phyloP scores from a whole-genome alignment of 2,329 filamentous ascomycete genomes.

The Calonectria pauciramosa region DNA sequence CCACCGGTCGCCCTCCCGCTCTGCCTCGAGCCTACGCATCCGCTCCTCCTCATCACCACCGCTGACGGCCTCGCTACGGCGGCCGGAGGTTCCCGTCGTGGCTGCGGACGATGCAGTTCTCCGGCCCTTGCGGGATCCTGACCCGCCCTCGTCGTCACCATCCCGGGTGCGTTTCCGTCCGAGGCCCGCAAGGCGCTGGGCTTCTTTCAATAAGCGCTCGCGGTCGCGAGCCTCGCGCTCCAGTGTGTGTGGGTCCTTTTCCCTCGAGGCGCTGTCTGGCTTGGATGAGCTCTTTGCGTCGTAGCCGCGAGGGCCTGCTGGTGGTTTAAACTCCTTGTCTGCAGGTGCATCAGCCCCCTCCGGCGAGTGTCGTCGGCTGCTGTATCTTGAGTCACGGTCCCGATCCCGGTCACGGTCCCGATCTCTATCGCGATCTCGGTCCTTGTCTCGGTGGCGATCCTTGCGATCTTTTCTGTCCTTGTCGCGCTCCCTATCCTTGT shows the following conservation, averaged over 20 bases:
- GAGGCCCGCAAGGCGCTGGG: constrained; percentile 73
- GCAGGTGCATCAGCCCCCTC: constrained; percentile 46
- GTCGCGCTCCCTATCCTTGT: constrained; percentile 57
- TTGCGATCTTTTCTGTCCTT: constrained; percentile 57
- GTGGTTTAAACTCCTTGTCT: constrained; percentile 58
- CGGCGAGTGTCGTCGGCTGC: constrained; percentile 51
- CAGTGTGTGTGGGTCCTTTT: constrained; percentile 69
- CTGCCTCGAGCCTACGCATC: constrained; percentile 69
- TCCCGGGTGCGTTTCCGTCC: constrained; percentile 66
- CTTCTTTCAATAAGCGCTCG: constrained; percentile 77
- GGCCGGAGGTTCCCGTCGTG: constrained; percentile 42
- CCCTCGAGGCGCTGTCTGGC: constrained; percentile 31
- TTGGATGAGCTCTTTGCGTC: constrained; percentile 57
- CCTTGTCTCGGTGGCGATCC: constrained; percentile 51
- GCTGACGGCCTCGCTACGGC: constrained; percentile 63
- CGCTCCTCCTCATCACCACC: constrained; percentile 66
- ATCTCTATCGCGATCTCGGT: constrained; percentile 52
- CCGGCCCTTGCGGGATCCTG: constrained; percentile 56
- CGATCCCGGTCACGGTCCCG: constrained; percentile 52
- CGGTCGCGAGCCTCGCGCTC: constrained; percentile 77
- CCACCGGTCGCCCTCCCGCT: constrained; percentile 69
- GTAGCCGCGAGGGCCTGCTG: constrained; percentile 55
- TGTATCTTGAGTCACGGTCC: constrained; percentile 47
- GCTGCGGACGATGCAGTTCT: constrained; percentile 51
- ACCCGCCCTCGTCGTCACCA: constrained; percentile 56